Evolutionary conservation across 1,284 basidiomycete genomes (phyloP), one percentile per base, ranked within the genome.

Genomic region (Ganoderma resinaceum): DNA sequence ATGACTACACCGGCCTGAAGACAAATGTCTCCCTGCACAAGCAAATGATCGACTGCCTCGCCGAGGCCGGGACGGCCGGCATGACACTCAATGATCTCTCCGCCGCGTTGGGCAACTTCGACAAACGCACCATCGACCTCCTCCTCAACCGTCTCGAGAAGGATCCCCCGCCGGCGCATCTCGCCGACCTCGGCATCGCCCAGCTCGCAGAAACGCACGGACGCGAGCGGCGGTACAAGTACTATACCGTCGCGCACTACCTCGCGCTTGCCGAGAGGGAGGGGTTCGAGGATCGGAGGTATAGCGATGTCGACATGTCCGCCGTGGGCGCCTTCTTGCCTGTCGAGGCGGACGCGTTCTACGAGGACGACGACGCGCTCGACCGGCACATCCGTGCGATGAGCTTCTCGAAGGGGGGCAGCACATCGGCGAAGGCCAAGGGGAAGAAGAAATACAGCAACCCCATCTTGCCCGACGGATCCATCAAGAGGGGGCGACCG

Each of bases 201-300:
- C 87, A 88, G 60, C 77, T 93, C 33, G 87, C 90, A 82, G 95
- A 95, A 77, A 93, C 87, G 0, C 84, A 85, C 73, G 94, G 94
- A 5, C 88, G 94, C 57, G 92, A 96, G 80, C 89, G 93, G 40
- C 88, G 92, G 23, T 89, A 93, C 78, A 85, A 93, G 70, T 95
- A 93, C 78, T 95, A 89, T 80, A 94, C 92, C 0, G 77, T 90
- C 63, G 83, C 84, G 2, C 85, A 87, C 49, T 93, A 90, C 77
- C 83, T 80, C 33, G 78, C 80, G 42, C 81, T 93, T 57, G 82
- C 91, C 57, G 81, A 81, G 3, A 82, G 82, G 66, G 91, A 93
- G 79, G 83, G 84, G 9, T 80, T 93, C 46, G 86, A 91, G 73
- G 83, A 86, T 66, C 74, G 78, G 2, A 80, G 81, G 8, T 84